Evolutionary conservation across 2,329 filamentous ascomycete species (phyloP).

Genomic region (Diaporthe capsici): DNA sequence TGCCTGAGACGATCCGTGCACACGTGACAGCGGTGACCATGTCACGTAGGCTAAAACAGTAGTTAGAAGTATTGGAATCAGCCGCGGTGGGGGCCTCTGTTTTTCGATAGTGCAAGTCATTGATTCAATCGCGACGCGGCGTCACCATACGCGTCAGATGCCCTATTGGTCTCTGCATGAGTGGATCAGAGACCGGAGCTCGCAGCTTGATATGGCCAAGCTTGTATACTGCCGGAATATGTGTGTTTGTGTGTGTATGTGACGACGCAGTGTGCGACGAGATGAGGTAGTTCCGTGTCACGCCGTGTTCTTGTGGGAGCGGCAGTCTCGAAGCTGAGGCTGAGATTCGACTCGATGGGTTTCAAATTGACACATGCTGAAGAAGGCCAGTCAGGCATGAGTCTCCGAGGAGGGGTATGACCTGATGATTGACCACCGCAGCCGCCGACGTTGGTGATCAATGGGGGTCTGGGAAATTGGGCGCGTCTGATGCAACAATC

Average conservation of each 20-base stretch:
- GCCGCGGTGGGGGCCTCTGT: not conserved
- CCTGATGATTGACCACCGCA: constrained; percentile 31
- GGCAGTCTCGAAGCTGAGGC: constrained; percentile 29
- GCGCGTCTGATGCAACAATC: constrained; percentile 18
- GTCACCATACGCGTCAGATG: constrained; percentile 21
- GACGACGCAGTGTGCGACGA: constrained; percentile 17
- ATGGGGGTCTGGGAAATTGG: constrained; percentile 33
- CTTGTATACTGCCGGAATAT: not conserved
- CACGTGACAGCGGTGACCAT: constrained; percentile 12
- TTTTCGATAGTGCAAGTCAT: constrained; percentile 3
- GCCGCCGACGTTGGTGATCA: constrained; percentile 25
- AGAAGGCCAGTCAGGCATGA: not conserved
- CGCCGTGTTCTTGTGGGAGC: constrained; percentile 1
- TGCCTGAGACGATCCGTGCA: constrained; percentile 14
- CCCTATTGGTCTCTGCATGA: not conserved
- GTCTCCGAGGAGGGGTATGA: constrained; percentile 17
- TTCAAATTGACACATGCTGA: constrained; percentile 27
- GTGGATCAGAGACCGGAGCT: constrained; percentile 16
- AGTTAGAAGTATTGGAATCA: not conserved
- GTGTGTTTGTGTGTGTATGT: not conserved
- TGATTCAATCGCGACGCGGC: constrained; percentile 17
- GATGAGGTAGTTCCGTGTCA: constrained; percentile 6
- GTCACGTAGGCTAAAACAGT: not conserved
- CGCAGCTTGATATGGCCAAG: constrained; percentile 18
- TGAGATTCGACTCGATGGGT: constrained; percentile 19